A percentile compares a stretch with the other conserved stretches of the same genome.
Evolutionary conservation across 1,139 yeast genomes (phyloP).

Genomic region (Suhomyces coccinellae): DNA sequence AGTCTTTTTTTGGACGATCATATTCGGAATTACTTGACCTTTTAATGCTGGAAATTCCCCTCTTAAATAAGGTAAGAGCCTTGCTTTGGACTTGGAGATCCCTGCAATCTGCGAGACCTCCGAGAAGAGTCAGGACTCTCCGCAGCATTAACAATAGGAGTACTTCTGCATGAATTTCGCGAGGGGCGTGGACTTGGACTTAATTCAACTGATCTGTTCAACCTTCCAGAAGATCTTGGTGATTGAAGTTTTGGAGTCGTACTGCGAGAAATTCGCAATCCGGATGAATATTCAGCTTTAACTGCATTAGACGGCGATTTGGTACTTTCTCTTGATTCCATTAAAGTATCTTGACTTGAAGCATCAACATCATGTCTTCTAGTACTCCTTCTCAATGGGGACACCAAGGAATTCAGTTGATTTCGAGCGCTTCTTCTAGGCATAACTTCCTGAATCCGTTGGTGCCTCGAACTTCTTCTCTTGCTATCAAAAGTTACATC

Average conservation of each 20-base stretch:
- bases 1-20: no score
- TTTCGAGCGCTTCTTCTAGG: constrained; percentile 1
- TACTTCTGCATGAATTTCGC: background rate
- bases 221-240: background rate
- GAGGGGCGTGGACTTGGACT: background rate
- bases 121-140: background rate
- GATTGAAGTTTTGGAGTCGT: background rate
- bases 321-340: background rate
- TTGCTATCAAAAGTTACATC: background rate
- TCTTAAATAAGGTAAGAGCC: no score
- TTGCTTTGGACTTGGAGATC: no score
- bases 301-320: background rate
- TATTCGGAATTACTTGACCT: no score
- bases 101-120: background rate
- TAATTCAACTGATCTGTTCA: background rate
- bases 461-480: background rate
- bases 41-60: no score
- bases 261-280: background rate
- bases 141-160: background rate
- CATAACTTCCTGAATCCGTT: background rate
- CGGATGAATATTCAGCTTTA: background rate
- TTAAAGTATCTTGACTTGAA: background rate
- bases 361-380: background rate
- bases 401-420: background rate
- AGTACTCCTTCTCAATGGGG: background rate